Conservation (phyloP, 2,329 filamentous ascomycete species). For the Aureobasidium sp. region DNA sequence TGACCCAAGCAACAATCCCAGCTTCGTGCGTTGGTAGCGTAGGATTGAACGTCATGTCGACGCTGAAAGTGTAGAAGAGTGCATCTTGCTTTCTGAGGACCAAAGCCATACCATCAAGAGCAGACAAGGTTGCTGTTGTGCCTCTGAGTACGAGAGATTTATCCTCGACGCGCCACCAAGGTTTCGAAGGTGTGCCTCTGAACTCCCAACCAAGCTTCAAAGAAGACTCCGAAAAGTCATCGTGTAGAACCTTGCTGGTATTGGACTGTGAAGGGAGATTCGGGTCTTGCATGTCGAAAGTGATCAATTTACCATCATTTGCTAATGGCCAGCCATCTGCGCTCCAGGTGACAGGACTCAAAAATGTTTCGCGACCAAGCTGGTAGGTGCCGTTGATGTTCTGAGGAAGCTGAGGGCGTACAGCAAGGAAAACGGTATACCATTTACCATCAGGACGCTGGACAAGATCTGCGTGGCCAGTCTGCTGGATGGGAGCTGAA, state of each 20-base stretch:
- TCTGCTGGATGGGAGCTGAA: not conserved
- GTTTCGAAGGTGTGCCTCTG: not conserved
- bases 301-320: not conserved
- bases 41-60: not conserved
- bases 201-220: not conserved
- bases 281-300: not conserved
- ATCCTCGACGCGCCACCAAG: not conserved
- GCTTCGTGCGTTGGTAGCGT: not conserved
- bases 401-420: not conserved
- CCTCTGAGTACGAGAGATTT: not conserved
- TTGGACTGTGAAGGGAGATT: not conserved
- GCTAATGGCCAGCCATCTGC: not conserved
- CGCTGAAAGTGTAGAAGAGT: not conserved
- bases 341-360: not conserved
- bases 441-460: conserved; percentile 1
- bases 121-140: not conserved
- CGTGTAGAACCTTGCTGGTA: not conserved
- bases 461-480: not conserved
- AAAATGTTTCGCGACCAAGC: not conserved
- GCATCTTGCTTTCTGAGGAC: conserved; percentile 1
- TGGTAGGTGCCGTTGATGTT: not conserved
- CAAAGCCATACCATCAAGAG: not conserved
- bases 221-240: not conserved
- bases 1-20: not conserved
- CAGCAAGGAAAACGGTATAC: not conserved